Percentiles rank a stretch among this genome's conserved stretches.
These are phyloP conservation scores for Trametes cinnabarina DNA, from an alignment of 768 basidiomycete genomes.

Conservation along the genomic window DNA sequence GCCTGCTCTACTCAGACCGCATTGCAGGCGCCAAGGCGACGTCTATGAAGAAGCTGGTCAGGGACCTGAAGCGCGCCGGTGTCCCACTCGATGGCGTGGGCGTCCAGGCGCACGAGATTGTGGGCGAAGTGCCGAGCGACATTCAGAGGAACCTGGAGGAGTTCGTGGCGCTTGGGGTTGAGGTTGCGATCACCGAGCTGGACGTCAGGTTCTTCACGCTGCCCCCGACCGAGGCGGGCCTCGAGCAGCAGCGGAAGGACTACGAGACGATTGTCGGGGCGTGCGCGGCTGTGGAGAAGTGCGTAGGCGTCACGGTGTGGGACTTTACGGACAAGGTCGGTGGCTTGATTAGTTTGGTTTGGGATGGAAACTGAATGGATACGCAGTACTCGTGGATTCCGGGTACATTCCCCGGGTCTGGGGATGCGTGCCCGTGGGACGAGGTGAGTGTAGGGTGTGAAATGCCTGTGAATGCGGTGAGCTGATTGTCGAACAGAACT, in stretches of 20 bases:
- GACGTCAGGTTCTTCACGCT: conserved; percentile 54
- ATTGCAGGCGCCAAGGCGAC: conserved; percentile 49
- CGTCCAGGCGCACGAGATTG: conserved; percentile 55
- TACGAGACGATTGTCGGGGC: conserved; percentile 53
- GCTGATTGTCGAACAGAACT: background rate
- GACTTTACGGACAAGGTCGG: conserved; percentile 38
- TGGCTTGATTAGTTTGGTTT: background rate
- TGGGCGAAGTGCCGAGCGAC: conserved; percentile 48
- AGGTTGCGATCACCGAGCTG: conserved; percentile 69
- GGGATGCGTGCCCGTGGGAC: conserved; percentile 31
- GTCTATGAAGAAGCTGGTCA: conserved; percentile 52
- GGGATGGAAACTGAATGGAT: background rate
- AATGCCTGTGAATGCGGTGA: background rate
- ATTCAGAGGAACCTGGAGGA: conserved; percentile 48
- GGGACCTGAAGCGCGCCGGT: conserved; percentile 43
- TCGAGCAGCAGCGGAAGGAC: conserved; percentile 54
- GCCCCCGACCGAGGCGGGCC: conserved; percentile 40
- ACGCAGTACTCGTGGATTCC: conserved; percentile 35
- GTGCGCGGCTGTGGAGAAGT: conserved; percentile 40
- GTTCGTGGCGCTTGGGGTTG: conserved; percentile 57
- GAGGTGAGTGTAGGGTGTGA: conserved; percentile 15
- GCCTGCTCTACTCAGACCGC: no score
- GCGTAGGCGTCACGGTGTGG: conserved; percentile 40
- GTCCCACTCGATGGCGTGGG: conserved; percentile 62
- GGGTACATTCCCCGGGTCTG: conserved; percentile 30